Percentiles rank a stretch among this genome's conserved stretches.
Conservation (phyloP, 1,284 basidiomycete genomes). For the Baeospora myosura region DNA sequence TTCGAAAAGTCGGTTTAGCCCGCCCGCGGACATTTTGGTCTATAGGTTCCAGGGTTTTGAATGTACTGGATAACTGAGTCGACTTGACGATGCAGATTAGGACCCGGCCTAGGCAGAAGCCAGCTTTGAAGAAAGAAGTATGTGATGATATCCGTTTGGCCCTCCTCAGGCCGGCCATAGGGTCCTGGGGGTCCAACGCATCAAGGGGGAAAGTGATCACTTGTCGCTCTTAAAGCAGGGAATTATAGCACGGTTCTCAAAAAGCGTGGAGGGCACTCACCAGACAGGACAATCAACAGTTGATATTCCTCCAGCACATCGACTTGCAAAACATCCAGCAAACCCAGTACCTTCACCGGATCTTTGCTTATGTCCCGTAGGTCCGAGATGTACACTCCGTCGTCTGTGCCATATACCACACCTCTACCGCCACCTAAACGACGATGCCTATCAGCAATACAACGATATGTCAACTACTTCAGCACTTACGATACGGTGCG, state of each 20-base stretch:
- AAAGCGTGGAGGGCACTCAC: slow-evolving; percentile 34
- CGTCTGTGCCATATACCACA: slow-evolving; percentile 94
- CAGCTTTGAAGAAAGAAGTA: slow-evolving; percentile 97
- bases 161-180: slow-evolving; percentile 84
- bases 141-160: slow-evolving; percentile 95
- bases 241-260: neutral
- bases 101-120: slow-evolving; percentile 88
- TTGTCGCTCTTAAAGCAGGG: slow-evolving; percentile 63
- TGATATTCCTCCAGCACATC: slow-evolving; percentile 97
- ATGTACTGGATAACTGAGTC: slow-evolving; percentile 89
- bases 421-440: slow-evolving; percentile 71
- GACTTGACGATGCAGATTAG: slow-evolving; percentile 98
- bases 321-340: slow-evolving; percentile 89
- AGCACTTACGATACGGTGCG: slow-evolving; percentile 81
- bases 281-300: slow-evolving; percentile 91
- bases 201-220: slow-evolving; percentile 97
- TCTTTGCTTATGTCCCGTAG: slow-evolving; percentile 71
- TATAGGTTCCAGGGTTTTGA: slow-evolving; percentile 96
- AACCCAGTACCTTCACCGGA: slow-evolving; percentile 85
- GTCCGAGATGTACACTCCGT: slow-evolving; percentile 93
- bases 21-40: slow-evolving; percentile 81
- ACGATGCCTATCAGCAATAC: neutral
- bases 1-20: slow-evolving; percentile 90
- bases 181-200: slow-evolving; percentile 85
- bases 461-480: neutral